Percentiles rank a stretch among this genome's conserved stretches.
Evolutionary conservation across 129 eudicot genomes (phyloP).

Genomic region (Mikania micrantha): DNA sequence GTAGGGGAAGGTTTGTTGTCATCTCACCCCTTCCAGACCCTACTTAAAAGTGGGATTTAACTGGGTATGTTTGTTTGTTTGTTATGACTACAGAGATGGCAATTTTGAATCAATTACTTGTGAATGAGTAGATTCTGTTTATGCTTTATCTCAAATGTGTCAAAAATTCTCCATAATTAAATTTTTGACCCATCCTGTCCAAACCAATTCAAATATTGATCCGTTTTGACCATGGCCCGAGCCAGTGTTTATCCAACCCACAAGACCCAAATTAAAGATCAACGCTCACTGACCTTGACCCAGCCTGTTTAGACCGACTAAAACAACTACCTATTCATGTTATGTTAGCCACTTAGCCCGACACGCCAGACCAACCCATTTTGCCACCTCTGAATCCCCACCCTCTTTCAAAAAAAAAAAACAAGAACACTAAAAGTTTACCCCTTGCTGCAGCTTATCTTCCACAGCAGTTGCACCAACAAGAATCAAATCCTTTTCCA

Average conservation of each 20-base stretch:
- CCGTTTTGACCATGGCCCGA: too few species aligned
- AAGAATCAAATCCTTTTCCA: constrained; percentile 84
- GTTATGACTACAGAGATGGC: background rate
- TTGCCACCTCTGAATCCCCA: background rate
- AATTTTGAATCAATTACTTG: background rate
- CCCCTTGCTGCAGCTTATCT: constrained; percentile 94
- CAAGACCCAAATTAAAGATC: background rate
- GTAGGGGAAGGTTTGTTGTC: too few species aligned
- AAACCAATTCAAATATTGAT: background rate
- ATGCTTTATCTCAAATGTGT: background rate
- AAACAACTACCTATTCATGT: background rate
- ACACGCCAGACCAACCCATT: background rate
- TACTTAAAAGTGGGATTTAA: too few species aligned
- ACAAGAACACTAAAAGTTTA: constrained; percentile 17
- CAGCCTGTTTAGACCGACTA: background rate
- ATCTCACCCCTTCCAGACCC: too few species aligned
- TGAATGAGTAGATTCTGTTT: background rate
- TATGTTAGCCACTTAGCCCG: background rate
- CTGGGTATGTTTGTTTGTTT: too few species aligned
- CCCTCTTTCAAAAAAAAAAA: too few species aligned
- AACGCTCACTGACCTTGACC: background rate
- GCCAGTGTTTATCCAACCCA: background rate
- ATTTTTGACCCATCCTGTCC: background rate
- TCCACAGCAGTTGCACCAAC: constrained; percentile 99
- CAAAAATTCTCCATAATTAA: background rate